These are phyloP conservation scores for Solanum pennellii DNA, from an alignment of 257 asterid species.

Conservation along the genomic window DNA sequence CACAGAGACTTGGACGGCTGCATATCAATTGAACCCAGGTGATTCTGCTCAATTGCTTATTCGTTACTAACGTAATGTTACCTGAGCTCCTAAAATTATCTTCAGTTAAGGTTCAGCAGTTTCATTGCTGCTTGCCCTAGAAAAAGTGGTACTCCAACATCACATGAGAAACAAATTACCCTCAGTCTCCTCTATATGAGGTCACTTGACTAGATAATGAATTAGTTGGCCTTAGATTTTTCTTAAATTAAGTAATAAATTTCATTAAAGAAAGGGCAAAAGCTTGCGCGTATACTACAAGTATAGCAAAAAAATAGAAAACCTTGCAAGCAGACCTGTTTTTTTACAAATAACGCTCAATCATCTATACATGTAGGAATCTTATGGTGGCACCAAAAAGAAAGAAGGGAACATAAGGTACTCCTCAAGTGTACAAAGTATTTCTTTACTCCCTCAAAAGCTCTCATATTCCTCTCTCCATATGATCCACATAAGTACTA, in stretches of 20 bases:
- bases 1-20: background rate
- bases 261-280: background rate
- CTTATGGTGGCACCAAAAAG: background rate
- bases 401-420: background rate
- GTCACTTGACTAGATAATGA: background rate
- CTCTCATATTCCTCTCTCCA: background rate
- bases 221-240: background rate
- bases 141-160: background rate
- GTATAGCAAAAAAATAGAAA: background rate
- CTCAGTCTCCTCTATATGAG: background rate
- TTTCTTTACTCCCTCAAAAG: background rate
- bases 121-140: background rate
- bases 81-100: background rate
- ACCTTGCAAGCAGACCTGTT: background rate
- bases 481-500: background rate
- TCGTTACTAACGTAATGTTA: background rate
- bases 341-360: background rate
- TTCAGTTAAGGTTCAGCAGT: background rate
- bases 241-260: background rate
- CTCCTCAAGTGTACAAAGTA: background rate
- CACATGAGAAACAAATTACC: background rate
- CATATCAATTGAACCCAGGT: background rate
- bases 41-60: background rate
- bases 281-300: background rate
- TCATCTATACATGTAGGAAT: background rate